phyloP scores from a whole-genome alignment of 1,139 yeast genomes.

The Scheffersomyces titani region DNA sequence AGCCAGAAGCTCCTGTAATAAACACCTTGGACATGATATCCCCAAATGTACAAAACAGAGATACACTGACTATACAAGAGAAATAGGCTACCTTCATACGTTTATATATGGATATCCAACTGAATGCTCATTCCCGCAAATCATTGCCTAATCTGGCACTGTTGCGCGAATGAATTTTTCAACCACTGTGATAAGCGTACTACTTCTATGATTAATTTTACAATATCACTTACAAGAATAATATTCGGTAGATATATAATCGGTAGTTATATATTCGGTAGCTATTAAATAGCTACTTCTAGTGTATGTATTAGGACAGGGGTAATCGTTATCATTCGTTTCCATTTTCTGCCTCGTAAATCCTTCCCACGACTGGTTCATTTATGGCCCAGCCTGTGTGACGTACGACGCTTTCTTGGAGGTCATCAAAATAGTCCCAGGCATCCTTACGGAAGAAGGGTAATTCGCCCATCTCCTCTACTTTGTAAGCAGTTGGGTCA shows the following conservation, averaged over 20 bases:
- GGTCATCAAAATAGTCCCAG: conserved; percentile 43
- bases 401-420: conserved; percentile 20
- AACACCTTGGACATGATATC: conserved; percentile 20
- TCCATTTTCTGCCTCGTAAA: neutral
- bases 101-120: too few species aligned
- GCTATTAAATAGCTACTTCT: neutral
- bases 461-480: conserved; percentile 23
- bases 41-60: neutral
- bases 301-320: too few species aligned
- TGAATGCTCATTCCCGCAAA: too few species aligned
- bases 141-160: neutral
- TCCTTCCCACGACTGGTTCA: conserved; percentile 9
- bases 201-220: too few species aligned
- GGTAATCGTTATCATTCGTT: neutral
- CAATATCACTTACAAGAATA: too few species aligned
- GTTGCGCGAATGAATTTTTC: neutral
- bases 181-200: neutral
- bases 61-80: too few species aligned
- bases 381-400: conserved; percentile 28
- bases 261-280: too few species aligned
- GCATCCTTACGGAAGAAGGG: conserved; percentile 39
- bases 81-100: too few species aligned
- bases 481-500: conserved; percentile 18
- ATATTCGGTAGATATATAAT: neutral
- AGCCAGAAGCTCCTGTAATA: conserved; percentile 46